Base-by-base conservation (phyloP, 179 eudicot species). In the Corrigiola litoralis region DNA sequence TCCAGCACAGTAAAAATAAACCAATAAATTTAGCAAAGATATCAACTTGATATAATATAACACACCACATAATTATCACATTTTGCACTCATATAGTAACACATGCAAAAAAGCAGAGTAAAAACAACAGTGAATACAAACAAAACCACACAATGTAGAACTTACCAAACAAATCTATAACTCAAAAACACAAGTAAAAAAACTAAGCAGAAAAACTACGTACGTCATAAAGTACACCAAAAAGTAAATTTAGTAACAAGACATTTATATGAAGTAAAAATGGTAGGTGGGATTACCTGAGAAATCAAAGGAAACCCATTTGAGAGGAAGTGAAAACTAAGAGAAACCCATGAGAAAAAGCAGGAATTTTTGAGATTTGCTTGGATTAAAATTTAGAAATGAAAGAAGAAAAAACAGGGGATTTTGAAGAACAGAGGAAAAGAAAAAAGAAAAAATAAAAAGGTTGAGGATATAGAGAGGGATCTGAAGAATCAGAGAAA, bases 401-500 rank as follows among this genome's bases (percentile, higher is more conserved):
- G 4, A 9, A 51, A 0, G 16, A 40, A 6, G 40, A 45, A 27
- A 5, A 49, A 32, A 32, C 20, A 33, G 27, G 11, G 34, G 6
- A 18, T 17, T 27, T 5, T 28, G 6, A 1, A 42, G 36, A 6
- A 49, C 10, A 54, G 16, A 21, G 44, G 21, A 17, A 54, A 29
- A 59, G 18, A 2, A 32, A 6, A 21, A 12, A 5, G 11, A 21
- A 38, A 41, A 18, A 24, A 11, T 18, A 25, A 48, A 61, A 11
- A 12, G 7, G 13, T 2, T 10, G 21, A 16, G 48, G 42, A 42
- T 17, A 33, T 2, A 2, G 17, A 25, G 36, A 32, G 56, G 68
- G 40, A 62, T 68, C 69, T 68, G 70, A 46, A 67, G 71, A 71
- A 63, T 71, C 32, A 17, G 47, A 5, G 47, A 41, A 55, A 54